These are phyloP conservation scores for Cenchrus purpureus DNA, from an alignment of 176 grass and related monocot species.

Conservation along the genomic window DNA sequence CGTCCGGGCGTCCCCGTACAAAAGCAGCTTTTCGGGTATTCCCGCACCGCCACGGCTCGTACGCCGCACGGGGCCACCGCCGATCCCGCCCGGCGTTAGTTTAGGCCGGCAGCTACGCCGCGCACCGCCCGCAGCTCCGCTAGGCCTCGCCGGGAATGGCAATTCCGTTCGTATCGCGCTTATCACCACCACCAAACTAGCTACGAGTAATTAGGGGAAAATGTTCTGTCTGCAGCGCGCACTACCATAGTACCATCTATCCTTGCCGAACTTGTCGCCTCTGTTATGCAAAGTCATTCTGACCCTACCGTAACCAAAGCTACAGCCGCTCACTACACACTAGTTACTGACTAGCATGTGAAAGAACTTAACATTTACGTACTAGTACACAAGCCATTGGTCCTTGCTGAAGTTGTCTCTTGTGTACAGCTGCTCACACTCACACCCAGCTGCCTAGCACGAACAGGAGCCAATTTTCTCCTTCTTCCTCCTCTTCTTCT, in stretches of 20 bases:
- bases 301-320: neutral
- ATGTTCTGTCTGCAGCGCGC: neutral
- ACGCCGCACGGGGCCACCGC: no score
- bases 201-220: neutral
- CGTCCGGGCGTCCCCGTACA: conserved; percentile 2
- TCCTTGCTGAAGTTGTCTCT: neutral
- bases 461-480: no score
- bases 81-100: neutral
- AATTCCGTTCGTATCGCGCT: neutral
- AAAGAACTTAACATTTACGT: neutral
- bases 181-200: conserved; percentile 1
- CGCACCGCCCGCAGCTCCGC: neutral
- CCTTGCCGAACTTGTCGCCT: conserved; percentile 16
- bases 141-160: conserved; percentile 35
- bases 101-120: conserved; percentile 12
- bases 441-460: neutral
- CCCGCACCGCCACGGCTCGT: conserved; percentile 27
- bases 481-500: no score
- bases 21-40: conserved; percentile 40
- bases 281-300: conserved; percentile 7
- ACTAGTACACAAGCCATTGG: neutral
- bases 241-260: conserved; percentile 5
- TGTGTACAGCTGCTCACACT: no score
- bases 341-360: neutral
- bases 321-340: neutral